Conservation (phyloP, 2,329 filamentous ascomycete species). For the Capronia americana region DNA sequence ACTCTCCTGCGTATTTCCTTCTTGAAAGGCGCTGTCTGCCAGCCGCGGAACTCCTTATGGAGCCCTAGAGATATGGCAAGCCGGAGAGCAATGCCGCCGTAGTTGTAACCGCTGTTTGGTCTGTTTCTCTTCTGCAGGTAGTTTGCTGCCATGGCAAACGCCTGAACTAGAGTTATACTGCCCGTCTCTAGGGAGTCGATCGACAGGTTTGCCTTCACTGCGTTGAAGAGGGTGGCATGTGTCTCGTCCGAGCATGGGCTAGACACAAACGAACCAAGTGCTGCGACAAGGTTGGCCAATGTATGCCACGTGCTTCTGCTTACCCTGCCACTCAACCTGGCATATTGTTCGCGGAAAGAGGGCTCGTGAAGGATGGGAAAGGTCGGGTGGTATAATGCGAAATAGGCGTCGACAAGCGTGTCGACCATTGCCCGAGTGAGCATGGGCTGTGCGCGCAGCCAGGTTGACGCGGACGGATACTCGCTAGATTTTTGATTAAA, state of each 20-base stretch:
- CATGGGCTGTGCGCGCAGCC: constrained; percentile 30
- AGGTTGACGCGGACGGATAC: constrained; percentile 12
- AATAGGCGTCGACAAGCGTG: constrained; percentile 53
- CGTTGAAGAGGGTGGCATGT: constrained; percentile 54
- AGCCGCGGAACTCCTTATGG: constrained; percentile 58
- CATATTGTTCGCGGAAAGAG: constrained; percentile 52
- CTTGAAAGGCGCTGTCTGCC: constrained; percentile 53
- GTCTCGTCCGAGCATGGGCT: constrained; percentile 30
- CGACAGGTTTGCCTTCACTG: constrained; percentile 48
- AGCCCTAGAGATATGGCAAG: constrained; percentile 60
- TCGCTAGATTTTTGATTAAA: constrained; percentile 23
- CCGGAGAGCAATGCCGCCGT: constrained; percentile 57
- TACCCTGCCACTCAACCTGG: constrained; percentile 34
- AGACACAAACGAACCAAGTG: constrained; percentile 34
- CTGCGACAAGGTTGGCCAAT: constrained; percentile 31
- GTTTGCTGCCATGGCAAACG: constrained; percentile 56
- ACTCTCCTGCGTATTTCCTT: constrained; percentile 50
- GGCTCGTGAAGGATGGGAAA: constrained; percentile 62
- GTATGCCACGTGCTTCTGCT: constrained; percentile 32
- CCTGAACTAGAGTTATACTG: constrained; percentile 57
- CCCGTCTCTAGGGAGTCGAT: constrained; percentile 56
- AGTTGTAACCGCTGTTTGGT: constrained; percentile 60
- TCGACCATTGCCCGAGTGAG: constrained; percentile 32
- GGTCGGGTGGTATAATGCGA: constrained; percentile 63
- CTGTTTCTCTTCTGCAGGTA: constrained; percentile 60